Evolutionary conservation across 2,329 filamentous ascomycete species (phyloP).

Genomic region (Fusarium chaquense): DNA sequence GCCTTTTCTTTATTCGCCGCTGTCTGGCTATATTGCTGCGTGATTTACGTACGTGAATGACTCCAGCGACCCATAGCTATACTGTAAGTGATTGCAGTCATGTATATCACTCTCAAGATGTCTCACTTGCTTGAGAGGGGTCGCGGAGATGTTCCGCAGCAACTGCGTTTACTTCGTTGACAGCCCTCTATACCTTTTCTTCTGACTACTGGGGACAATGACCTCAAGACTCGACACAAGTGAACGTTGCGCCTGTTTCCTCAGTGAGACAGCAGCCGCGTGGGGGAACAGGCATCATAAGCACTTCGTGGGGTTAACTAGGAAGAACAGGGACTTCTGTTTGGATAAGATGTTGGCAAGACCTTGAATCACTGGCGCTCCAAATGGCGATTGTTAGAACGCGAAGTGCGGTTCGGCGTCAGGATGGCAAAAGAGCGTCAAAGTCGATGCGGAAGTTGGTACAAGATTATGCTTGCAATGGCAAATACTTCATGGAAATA

Average conservation of each 20-base stretch:
- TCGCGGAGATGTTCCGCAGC: slow-evolving; percentile 16
- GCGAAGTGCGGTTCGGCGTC: slow-evolving; percentile 5
- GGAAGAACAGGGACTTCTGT: slow-evolving; percentile 1
- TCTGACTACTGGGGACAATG: slow-evolving; percentile 24
- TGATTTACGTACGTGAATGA: slow-evolving; percentile 21
- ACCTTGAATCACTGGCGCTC: background rate
- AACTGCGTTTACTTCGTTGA: slow-evolving; percentile 22
- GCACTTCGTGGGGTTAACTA: slow-evolving; percentile 17
- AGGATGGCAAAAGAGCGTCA: background rate
- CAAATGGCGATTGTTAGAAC: slow-evolving; percentile 1
- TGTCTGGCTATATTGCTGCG: slow-evolving; percentile 10
- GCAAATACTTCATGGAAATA: background rate
- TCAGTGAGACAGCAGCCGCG: slow-evolving; percentile 12
- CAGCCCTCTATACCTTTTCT: slow-evolving; percentile 3
- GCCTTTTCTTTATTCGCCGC: slow-evolving; percentile 10
- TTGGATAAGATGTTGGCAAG: slow-evolving; percentile 5
- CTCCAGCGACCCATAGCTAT: slow-evolving; percentile 11
- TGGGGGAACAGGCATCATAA: slow-evolving; percentile 20
- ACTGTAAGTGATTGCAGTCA: slow-evolving; percentile 14
- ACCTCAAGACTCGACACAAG: slow-evolving; percentile 25
- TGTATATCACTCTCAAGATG: slow-evolving; percentile 7
- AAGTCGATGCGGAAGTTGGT: background rate
- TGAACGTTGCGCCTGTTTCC: slow-evolving; percentile 36
- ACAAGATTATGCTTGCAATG: background rate
- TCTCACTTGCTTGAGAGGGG: slow-evolving; percentile 15